These are phyloP conservation scores for Sordariomycetes sp. DNA, from an alignment of 2,329 filamentous ascomycete species.

Conservation along the genomic window DNA sequence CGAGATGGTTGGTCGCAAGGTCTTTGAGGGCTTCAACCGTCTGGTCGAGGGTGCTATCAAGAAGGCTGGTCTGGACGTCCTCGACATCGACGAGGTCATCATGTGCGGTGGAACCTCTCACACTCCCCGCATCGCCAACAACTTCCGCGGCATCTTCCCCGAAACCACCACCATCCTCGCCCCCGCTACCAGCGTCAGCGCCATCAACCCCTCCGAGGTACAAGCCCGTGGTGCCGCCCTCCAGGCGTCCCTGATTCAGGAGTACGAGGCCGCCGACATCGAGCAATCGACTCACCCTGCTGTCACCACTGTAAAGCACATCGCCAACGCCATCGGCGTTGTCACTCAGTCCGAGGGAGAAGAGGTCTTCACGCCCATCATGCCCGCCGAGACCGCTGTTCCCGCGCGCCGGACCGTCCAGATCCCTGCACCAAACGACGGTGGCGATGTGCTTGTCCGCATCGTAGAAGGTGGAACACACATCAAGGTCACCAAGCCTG, in stretches of 20 bases:
- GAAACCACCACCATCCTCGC: slow-evolving; percentile 70
- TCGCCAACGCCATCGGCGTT: slow-evolving; percentile 81
- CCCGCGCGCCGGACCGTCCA: slow-evolving; percentile 80
- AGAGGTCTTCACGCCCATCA: slow-evolving; percentile 70
- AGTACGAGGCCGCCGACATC: slow-evolving; percentile 89
- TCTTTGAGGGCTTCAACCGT: slow-evolving; percentile 80
- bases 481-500: slow-evolving; percentile 88
- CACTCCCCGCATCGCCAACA: slow-evolving; percentile 83
- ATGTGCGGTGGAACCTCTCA: slow-evolving; percentile 87
- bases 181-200: slow-evolving; percentile 65
- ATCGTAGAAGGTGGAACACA: slow-evolving; percentile 81
- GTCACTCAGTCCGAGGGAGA: slow-evolving; percentile 53
- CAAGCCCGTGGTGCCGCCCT: slow-evolving; percentile 85
- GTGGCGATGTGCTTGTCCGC: slow-evolving; percentile 81
- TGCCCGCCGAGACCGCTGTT: slow-evolving; percentile 79
- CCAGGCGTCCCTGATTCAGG: slow-evolving; percentile 87
- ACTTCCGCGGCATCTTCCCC: slow-evolving; percentile 73
- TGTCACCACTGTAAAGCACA: slow-evolving; percentile 88
- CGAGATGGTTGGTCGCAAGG: slow-evolving; percentile 78
- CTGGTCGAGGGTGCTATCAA: slow-evolving; percentile 77
- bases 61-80: slow-evolving; percentile 85
- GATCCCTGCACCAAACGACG: slow-evolving; percentile 65
- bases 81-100: slow-evolving; percentile 92
- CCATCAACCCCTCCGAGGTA: slow-evolving; percentile 91
- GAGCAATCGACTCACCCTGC: slow-evolving; percentile 93